Conservation (phyloP, 2,329 filamentous ascomycete species). For the Fusarium heterosporum region DNA sequence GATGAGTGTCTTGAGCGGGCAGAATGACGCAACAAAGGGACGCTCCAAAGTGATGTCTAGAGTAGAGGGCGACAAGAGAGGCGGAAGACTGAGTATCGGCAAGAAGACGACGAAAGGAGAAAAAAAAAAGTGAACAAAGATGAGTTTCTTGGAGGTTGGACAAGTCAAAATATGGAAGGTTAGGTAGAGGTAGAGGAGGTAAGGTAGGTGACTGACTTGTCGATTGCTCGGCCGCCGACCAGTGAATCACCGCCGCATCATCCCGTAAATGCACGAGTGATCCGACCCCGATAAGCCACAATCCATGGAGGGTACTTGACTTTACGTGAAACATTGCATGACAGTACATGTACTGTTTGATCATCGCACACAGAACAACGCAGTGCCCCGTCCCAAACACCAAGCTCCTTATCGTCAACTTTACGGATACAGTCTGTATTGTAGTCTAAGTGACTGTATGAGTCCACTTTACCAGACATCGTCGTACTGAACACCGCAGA, state of each 20-base stretch:
- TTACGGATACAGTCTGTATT: not conserved
- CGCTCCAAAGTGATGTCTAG: slow-evolving; percentile 13
- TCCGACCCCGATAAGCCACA: slow-evolving; percentile 47
- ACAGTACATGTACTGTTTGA: slow-evolving; percentile 17
- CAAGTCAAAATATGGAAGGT: slow-evolving; percentile 28
- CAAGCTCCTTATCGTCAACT: not conserved
- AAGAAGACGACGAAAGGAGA: slow-evolving; percentile 8
- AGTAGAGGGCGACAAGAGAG: slow-evolving; percentile 9
- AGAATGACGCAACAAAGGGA: slow-evolving; percentile 43
- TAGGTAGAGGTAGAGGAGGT: slow-evolving; percentile 40
- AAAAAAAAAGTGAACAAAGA: slow-evolving; percentile 7
- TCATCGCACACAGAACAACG: slow-evolving; percentile 4
- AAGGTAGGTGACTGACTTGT: slow-evolving; percentile 45
- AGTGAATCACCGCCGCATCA: slow-evolving; percentile 51
- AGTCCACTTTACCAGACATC: not conserved
- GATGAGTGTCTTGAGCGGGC: slow-evolving; percentile 18
- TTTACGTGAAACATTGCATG: slow-evolving; percentile 22
- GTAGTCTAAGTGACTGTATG: slow-evolving; percentile 8
- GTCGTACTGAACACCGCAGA: slow-evolving; percentile 36
- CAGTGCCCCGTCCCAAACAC: slow-evolving; percentile 7
- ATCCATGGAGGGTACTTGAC: slow-evolving; percentile 26
- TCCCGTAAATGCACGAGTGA: slow-evolving; percentile 47
- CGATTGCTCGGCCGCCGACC: slow-evolving; percentile 38
- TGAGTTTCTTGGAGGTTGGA: slow-evolving; percentile 30
- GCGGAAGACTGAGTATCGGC: slow-evolving; percentile 6